Evolutionary conservation across 2,329 filamentous ascomycete genomes (phyloP), one percentile per base, ranked within the genome.

Genomic region (Diaporthe ilicicola): DNA sequence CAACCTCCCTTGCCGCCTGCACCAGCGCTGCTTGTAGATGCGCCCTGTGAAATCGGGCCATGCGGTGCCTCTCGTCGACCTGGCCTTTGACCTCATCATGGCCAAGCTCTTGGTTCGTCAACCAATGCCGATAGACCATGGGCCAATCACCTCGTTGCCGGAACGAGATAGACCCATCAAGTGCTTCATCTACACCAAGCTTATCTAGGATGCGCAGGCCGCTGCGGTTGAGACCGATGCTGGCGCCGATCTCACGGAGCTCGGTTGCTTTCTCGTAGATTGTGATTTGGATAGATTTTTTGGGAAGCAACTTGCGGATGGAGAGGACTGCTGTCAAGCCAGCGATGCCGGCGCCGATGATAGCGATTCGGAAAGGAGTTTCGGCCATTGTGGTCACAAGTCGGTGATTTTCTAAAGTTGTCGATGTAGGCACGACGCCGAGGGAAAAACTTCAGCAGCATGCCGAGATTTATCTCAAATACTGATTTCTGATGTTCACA

Each of bases 171-270:
- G 78, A 76, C 32, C 79, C 78, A 22, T 75, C 74, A 24, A 82
- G 76, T 9, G 76, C 78, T 74, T 79, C 76, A 1, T 77, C 46
- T 13, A 82, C 73, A 17, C 80, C 81, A n/a, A 82, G 71, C 66
- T 74, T 74, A 56, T 82, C 76, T 10, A 82, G 74, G 12, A 79
- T 79, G 59, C 78, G 75, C 56, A 82, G 74, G 3, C 81, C 81
- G 76, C 82, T 82, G 7, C 81, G 81, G 1, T 79, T 79, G 15
- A 83, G 70, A 6, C 79, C 79, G 19, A 82, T 82, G 29, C 78
- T 80, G 6, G 80, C 81, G 10, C 81, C 81, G 10, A 82, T 79
- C 69, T 82, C 81, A 59, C 75, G 77, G 46, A 83, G 72, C 69
- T 79, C 73, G 1, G 72, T 74, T 2, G 81, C 80, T 59, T 77